A percentile compares a stretch with the other conserved stretches of the same genome.
These are phyloP conservation scores for Exophiala calicioides DNA, from an alignment of 2,329 filamentous ascomycete genomes.

Conservation along the genomic window DNA sequence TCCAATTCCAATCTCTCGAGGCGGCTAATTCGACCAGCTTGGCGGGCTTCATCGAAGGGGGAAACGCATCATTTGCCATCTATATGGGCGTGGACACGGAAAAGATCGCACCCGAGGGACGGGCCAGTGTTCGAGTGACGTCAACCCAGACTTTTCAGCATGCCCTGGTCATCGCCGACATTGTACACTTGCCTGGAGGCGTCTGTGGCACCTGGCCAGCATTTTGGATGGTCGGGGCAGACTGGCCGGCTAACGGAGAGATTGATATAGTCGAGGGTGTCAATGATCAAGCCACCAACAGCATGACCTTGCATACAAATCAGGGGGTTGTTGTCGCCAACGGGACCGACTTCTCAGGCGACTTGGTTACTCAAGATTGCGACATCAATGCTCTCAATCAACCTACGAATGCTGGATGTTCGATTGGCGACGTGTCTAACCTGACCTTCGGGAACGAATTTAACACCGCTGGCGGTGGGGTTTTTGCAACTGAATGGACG, in stretches of 20 bases:
- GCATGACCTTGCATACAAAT: conserved; percentile 54
- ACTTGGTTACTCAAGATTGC: conserved; percentile 52
- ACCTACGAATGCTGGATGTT: conserved; percentile 41
- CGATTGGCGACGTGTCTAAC: conserved; percentile 36
- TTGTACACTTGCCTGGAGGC: conserved; percentile 50
- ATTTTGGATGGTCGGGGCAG: conserved; percentile 44
- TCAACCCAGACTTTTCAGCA: conserved; percentile 48
- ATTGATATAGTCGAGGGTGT: conserved; percentile 58
- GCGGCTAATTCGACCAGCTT: conserved; percentile 41
- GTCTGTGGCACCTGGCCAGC: conserved; percentile 56
- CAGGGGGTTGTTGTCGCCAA: conserved; percentile 36
- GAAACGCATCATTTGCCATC: conserved; percentile 35
- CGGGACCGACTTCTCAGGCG: conserved; percentile 49
- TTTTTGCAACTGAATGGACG: conserved; percentile 79
- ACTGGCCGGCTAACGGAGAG: conserved; percentile 48
- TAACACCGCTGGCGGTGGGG: conserved; percentile 57
- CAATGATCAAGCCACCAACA: conserved; percentile 45
- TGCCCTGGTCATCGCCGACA: conserved; percentile 50
- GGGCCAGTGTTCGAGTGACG: conserved; percentile 48
- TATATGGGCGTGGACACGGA: conserved; percentile 49
- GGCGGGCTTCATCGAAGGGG: conserved; percentile 34
- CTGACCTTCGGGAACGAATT: conserved; percentile 55
- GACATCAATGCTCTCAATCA: conserved; percentile 48
- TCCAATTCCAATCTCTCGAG: conserved; percentile 49
- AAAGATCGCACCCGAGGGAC: conserved; percentile 38